Base-by-base conservation (phyloP, 805 yeast genomes). In the Komagataella pseudopastoris region DNA sequence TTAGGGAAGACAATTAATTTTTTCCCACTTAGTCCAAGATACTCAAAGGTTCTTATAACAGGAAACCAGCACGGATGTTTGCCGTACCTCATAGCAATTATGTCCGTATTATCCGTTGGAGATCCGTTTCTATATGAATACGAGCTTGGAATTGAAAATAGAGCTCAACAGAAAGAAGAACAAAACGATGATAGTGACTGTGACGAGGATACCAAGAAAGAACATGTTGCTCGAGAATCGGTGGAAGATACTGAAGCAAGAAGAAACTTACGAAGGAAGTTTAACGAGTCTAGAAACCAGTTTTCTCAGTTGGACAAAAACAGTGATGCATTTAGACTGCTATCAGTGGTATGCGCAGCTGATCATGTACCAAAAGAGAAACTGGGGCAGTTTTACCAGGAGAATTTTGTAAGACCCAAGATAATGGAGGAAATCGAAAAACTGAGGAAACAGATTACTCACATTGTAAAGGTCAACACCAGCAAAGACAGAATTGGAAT, bases 21-120 rank as follows among this genome's bases (percentile, higher is more conserved):
- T 52, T 91, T 93, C 72, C 99, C 99, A 45, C 71, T 93, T 58
- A 83, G 93, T 60, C 99, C 99, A 2, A 73, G 99, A 49, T 95
- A 85, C 64, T 82, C 98, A 2, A 90, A 90, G 62, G 88, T 93
- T 77, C 71, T 93, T 52, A 74, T 90, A 24, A 78, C 91, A 45
- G 96, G 96, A 6, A 86, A 88, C 63, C 97, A 93, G 63, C 80
- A 77, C 47, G 83, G 77, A 6, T 90, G 97, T 65, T 69, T 93
- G 52, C 88, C 95, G 0, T 91, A 87, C 61, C 75, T 93, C n/a
- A 80, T 93, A 48, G 93, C 97, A 0, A 75, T 93, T 51, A 97
- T 93, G 1, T 85, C 97, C 36, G 96, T 89, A 0, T 68, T 93
- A 36, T 83, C 97, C 0, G 97, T 93, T 47, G 97, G 97, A 4